Evolutionary conservation across 2,329 filamentous ascomycete genomes (phyloP).

Genomic region (Microdochium bolleyi): DNA sequence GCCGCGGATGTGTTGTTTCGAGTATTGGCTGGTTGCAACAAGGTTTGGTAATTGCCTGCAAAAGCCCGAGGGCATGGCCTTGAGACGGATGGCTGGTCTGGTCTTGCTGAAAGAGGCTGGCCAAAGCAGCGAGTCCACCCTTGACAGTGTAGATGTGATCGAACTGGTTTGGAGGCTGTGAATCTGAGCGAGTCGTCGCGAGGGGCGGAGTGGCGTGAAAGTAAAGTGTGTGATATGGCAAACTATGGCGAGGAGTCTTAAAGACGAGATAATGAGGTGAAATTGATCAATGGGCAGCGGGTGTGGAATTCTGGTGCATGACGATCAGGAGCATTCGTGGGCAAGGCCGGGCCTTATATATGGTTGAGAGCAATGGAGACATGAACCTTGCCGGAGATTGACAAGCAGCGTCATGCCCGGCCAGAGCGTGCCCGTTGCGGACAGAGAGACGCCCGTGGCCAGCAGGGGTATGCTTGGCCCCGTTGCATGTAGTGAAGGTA

Average conservation of each 20-base stretch:
- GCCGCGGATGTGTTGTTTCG: neutral
- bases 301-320: neutral
- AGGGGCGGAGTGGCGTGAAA: neutral
- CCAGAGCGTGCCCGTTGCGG: neutral
- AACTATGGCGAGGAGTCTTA: neutral
- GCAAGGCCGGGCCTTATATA: neutral
- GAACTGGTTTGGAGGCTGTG: too few species aligned
- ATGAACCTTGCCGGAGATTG: neutral
- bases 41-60: neutral
- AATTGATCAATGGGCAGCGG: neutral
- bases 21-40: neutral
- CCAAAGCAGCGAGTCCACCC: too few species aligned
- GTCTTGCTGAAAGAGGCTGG: too few species aligned
- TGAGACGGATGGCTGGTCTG: too few species aligned
- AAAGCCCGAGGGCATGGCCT: neutral
- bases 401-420: neutral
- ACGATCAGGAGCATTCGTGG: neutral
- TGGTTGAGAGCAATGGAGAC: neutral
- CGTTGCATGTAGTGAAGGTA: neutral
- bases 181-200: too few species aligned
- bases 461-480: neutral
- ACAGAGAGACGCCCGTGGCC: neutral
- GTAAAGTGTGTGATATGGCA: neutral
- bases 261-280: neutral
- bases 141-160: too few species aligned